Evolutionary conservation across 148 eudicot species (phyloP).

Genomic region (Vaccinium myrtillus): DNA sequence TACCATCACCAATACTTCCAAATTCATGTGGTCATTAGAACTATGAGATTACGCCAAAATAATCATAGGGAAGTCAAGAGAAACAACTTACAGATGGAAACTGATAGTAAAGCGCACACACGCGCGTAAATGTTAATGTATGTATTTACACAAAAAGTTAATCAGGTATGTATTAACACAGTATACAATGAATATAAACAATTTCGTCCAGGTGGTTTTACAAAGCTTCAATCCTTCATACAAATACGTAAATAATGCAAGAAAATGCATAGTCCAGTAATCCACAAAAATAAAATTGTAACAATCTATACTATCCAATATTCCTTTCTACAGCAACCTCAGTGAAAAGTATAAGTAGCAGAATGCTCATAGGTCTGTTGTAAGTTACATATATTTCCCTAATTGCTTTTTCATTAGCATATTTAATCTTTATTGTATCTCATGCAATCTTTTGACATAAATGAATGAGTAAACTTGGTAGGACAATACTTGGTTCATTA

Average conservation of each 20-base stretch:
- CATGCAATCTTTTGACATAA: no score
- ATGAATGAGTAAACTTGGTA: not conserved
- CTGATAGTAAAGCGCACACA: not conserved
- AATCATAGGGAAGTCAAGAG: not conserved
- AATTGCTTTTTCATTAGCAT: not conserved
- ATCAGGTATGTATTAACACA: not conserved
- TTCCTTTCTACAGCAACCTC: not conserved
- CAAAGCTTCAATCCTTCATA: not conserved
- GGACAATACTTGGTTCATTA: not conserved
- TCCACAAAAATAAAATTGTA: no score
- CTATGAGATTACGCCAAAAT: slow-evolving; percentile 3
- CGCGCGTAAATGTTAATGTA: not conserved
- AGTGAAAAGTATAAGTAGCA: not conserved
- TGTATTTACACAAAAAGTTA: not conserved
- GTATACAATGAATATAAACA: not conserved
- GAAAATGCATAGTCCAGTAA: no score
- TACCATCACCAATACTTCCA: not conserved
- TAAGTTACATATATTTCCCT: not conserved
- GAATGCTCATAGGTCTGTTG: not conserved
- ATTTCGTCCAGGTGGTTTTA: not conserved
- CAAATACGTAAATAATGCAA: not conserved
- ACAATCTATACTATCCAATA: not conserved
- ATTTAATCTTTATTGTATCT: not conserved
- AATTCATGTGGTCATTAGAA: not conserved
- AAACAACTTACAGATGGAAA: slow-evolving; percentile 2